These are phyloP conservation scores for Trifolium fragiferum DNA, from an alignment of 306 rosid species.

Conservation along the genomic window DNA sequence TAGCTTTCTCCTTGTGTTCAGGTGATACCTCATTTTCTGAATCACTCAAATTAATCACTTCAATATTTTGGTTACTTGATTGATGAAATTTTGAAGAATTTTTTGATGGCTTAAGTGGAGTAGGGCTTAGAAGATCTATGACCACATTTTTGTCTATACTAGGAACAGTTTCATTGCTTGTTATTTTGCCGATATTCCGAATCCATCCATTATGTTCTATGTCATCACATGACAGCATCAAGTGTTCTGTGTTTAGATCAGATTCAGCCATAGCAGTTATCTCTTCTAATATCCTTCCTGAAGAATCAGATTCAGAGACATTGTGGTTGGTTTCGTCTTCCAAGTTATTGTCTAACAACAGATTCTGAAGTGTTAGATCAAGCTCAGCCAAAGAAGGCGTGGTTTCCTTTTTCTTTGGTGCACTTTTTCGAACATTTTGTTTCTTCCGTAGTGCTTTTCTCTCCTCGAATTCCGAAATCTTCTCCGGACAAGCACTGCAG, in stretches of 20 bases:
- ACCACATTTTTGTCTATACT: slow-evolving; percentile 48
- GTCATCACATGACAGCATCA: slow-evolving; percentile 34
- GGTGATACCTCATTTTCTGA: slow-evolving; percentile 69
- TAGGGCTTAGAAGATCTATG: slow-evolving; percentile 75
- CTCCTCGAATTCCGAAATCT: slow-evolving; percentile 67
- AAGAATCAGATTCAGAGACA: slow-evolving; percentile 37
- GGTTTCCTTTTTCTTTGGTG: slow-evolving; percentile 59
- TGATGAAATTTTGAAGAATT: slow-evolving; percentile 34
- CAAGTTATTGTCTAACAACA: slow-evolving; percentile 57
- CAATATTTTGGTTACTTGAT: slow-evolving; percentile 42
- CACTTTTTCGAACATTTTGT: slow-evolving; percentile 54
- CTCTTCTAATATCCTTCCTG: slow-evolving; percentile 35
- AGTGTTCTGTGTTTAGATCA: slow-evolving; percentile 36
- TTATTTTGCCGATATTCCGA: slow-evolving; percentile 25
- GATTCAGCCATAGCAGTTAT: slow-evolving; percentile 40
- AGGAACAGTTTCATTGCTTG: slow-evolving; percentile 40
- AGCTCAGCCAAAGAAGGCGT: slow-evolving; percentile 58
- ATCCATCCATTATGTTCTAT: slow-evolving; percentile 24
- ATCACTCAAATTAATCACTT: slow-evolving; percentile 75
- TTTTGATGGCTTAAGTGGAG: slow-evolving; percentile 53
- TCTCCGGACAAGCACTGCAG: slow-evolving; percentile 84
- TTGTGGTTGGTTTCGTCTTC: slow-evolving; percentile 41
- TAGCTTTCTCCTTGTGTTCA: slow-evolving; percentile 67
- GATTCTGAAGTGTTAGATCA: slow-evolving; percentile 58
- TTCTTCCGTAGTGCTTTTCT: slow-evolving; percentile 55